phyloP scores from a whole-genome alignment of 441 rosid genomes.

The Gossypium aridum region DNA sequence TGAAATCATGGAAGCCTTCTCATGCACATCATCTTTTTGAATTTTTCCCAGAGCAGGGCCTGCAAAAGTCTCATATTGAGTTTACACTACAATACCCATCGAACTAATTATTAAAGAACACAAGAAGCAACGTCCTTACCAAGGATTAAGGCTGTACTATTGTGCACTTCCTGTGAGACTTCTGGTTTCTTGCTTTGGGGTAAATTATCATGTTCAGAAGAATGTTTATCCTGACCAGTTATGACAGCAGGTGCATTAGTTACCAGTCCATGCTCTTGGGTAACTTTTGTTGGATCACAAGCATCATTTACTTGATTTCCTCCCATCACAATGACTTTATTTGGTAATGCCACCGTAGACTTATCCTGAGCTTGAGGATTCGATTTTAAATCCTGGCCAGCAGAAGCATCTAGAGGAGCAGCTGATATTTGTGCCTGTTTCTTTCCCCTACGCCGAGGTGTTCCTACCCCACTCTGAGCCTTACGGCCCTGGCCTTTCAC shows the following conservation, averaged over 20 bases:
- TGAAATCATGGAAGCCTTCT: constrained; percentile 29
- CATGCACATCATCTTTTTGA: constrained; percentile 21
- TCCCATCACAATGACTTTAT: constrained; percentile 19
- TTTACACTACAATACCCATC: neutral
- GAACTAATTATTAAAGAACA: neutral
- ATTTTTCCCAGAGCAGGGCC: constrained; percentile 29
- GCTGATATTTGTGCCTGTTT: constrained; percentile 36
- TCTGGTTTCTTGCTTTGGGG: constrained; percentile 22
- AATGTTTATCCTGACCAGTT: constrained; percentile 21
- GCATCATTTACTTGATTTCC: constrained; percentile 31
- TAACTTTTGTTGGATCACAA: constrained; percentile 24
- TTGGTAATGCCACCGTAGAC: constrained; percentile 22
- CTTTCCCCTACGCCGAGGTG: constrained; percentile 70
- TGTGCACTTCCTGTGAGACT: constrained; percentile 19
- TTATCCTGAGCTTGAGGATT: constrained; percentile 24
- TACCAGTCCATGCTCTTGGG: constrained; percentile 27
- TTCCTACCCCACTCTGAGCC: constrained; percentile 44
- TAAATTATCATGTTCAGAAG: constrained; percentile 18
- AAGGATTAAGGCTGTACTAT: constrained; percentile 16
- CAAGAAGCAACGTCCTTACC: constrained; percentile 23
- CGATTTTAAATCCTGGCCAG: constrained; percentile 36
- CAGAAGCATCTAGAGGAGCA: constrained; percentile 44
- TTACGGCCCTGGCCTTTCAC: constrained; percentile 48
- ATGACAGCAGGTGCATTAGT: constrained; percentile 4
- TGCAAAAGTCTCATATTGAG: constrained; percentile 25